Conservation (phyloP, 768 basidiomycete species). For the Suillus alpinus region DNA sequence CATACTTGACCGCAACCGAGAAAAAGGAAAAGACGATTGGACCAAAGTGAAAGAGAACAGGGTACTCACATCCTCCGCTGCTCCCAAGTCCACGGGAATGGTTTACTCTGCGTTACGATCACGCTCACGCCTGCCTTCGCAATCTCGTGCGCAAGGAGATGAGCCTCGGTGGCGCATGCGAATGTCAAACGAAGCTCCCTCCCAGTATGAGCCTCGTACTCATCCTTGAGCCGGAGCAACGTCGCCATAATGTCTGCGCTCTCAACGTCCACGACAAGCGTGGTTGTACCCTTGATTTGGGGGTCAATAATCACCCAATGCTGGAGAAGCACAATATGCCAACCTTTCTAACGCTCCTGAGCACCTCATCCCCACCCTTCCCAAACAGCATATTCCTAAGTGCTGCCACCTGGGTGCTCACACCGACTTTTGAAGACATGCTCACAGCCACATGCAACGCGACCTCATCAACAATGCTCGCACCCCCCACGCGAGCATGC, state of each 20-base stretch:
- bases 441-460: constrained; percentile 65
- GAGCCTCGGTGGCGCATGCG: constrained; percentile 59
- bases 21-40: background rate
- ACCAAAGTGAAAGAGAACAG: background rate
- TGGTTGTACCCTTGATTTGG: constrained; percentile 49
- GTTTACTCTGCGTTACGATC: constrained; percentile 60
- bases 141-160: constrained; percentile 67
- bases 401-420: constrained; percentile 65
- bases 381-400: constrained; percentile 60
- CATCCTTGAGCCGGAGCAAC: constrained; percentile 63
- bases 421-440: constrained; percentile 40
- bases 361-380: constrained; percentile 42
- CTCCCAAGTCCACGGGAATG: constrained; percentile 68
- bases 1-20: background rate
- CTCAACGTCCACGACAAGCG: constrained; percentile 65
- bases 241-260: constrained; percentile 74
- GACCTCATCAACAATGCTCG: constrained; percentile 56
- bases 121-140: constrained; percentile 66
- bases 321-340: background rate
- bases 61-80: constrained; percentile 53
- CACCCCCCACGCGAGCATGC: constrained; percentile 52
- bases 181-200: constrained; percentile 62
- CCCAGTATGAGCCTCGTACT: constrained; percentile 58
- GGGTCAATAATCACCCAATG: background rate
- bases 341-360: constrained; percentile 17